Evolutionary conservation across 495 filamentous ascomycete species (phyloP).

Genomic region (Aspergillus steynii): DNA sequence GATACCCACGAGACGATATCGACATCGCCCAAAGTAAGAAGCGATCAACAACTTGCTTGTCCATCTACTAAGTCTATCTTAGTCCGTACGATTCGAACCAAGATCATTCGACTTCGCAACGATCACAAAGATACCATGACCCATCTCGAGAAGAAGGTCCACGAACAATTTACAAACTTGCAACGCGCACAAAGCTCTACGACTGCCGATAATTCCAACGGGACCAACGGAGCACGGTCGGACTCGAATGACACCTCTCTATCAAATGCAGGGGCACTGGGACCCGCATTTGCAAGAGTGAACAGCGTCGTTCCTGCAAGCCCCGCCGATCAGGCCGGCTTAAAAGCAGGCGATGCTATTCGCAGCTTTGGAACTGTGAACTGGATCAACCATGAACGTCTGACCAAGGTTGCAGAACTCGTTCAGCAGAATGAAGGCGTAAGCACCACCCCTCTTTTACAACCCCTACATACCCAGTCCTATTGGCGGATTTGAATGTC

Average conservation of each 20-base stretch:
- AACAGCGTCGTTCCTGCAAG: slow-evolving; percentile 77
- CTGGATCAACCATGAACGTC: slow-evolving; percentile 78
- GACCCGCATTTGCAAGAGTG: slow-evolving; percentile 84
- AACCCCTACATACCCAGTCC: not conserved
- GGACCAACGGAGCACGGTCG: slow-evolving; percentile 20
- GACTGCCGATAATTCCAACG: slow-evolving; percentile 32
- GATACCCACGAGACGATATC: slow-evolving; percentile 89
- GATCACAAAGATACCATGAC: slow-evolving; percentile 91
- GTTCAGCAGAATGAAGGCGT: slow-evolving; percentile 91
- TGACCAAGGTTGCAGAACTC: slow-evolving; percentile 79
- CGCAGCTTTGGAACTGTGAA: slow-evolving; percentile 81
- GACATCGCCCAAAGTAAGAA: slow-evolving; percentile 89
- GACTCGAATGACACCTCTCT: slow-evolving; percentile 11
- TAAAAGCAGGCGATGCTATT: slow-evolving; percentile 81
- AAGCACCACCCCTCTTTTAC: slow-evolving; percentile 37
- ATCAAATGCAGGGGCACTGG: slow-evolving; percentile 43
- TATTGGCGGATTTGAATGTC: not conserved
- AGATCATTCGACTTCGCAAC: slow-evolving; percentile 86
- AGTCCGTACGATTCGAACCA: slow-evolving; percentile 88
- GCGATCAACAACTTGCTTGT: slow-evolving; percentile 7
- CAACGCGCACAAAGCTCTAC: slow-evolving; percentile 30
- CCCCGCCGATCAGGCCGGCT: slow-evolving; percentile 80
- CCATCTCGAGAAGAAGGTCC: slow-evolving; percentile 76
- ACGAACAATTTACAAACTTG: slow-evolving; percentile 62
- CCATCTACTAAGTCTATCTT: slow-evolving; percentile 9